Base-by-base conservation (phyloP, 805 yeast species). In the Suhomyces tanzawaensis region DNA sequence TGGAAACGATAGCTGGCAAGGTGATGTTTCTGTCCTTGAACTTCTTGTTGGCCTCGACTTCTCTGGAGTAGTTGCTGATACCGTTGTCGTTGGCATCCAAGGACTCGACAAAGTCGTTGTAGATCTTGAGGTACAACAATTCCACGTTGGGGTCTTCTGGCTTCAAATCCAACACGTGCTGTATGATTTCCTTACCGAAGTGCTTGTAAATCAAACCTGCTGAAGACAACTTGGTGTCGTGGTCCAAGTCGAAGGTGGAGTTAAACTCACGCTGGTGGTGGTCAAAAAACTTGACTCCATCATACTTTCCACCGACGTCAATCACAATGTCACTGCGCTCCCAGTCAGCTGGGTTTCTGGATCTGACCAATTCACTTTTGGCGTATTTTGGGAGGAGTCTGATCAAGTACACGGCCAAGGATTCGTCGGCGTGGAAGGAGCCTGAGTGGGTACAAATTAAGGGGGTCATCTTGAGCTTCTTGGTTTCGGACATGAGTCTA, bases 21-120 rank as follows among this genome's bases (percentile, higher is more conserved):
- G 87, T 74, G 60, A 88, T 82, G 49, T 81, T 79, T 49, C 76
- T 75, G 53, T 84, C 89, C 48, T 76, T 75, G 69, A 87, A 93
- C 45, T 70, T 74, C 32, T 86, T 81, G 45, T 70, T 68, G 23
- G 73, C 68, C 19, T 72, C 76, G 33, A 72, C 76, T 18, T 68
- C 69, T 4, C 74, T 76, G 3, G 67, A 53, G 53, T 79, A 86
- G 51, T 85, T 82, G 57, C 75, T 74, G 46, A 91, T 77, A 54
- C 99, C 99, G 55, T 93, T 93, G 61, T 93, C 99, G 56, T 90
- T 87, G 40, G 97, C 99, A 64, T 90, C 99, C 23, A 93, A 72
- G 7, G 96, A 81, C 64, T 93, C 98, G 42, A 93, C 70, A 53
- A 93, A 88, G 46, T 84, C 91, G 41, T 77, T 75, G 68, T 93